Evolutionary conservation across 1,139 yeast genomes (phyloP), one percentile per base, ranked within the genome.

Genomic region (Schwanniomyces etchellsii): DNA sequence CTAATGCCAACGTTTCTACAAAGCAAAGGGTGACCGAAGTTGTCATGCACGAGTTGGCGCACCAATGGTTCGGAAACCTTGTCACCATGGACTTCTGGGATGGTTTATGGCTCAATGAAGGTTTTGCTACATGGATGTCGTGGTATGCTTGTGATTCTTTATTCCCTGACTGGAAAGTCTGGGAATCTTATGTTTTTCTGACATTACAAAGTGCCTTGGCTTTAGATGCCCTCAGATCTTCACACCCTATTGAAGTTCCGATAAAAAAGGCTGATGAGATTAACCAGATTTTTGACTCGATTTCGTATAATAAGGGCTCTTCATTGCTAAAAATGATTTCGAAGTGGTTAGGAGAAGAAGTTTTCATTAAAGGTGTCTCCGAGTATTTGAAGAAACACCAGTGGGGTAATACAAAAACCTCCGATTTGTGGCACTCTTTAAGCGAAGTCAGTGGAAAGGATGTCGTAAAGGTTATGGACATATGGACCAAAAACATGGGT

Each of bases 1-100:
- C 50, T 22, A 61, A 56, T 15, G 64, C 77, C 12, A 71, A 70
- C 46, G 50, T 55, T 14, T 46, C 57, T 29, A 66, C 69, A 47
- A 77, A 79, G 51, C 78, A 77, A 49, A 77, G 85, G 44, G 94
- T 85, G 9, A 84, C 91, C 13, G 89, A 85, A 53, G 95, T 85
- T 25, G 86, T 85, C 28, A 85, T 81, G 54, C 95, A 85, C 61
- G 95, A 85, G 60, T 69, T 85, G 50, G 95, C 80, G n/a, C 81
- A 74, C 53, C 79, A 75, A 45, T 74, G 80, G 80, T 74, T 74
- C 43, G 81, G 81, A 37, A 70, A 74, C 44, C 67, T 71, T 50
- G 77, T 74, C 35, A 74, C 81, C 28, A 74, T 74, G 80, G 67
- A 72, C 42, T 74, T 74, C 68, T 74, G 81, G 81, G 77, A 75